Base-by-base conservation (phyloP, 23 red algal genomes). In the Chondrus crispus region DNA sequence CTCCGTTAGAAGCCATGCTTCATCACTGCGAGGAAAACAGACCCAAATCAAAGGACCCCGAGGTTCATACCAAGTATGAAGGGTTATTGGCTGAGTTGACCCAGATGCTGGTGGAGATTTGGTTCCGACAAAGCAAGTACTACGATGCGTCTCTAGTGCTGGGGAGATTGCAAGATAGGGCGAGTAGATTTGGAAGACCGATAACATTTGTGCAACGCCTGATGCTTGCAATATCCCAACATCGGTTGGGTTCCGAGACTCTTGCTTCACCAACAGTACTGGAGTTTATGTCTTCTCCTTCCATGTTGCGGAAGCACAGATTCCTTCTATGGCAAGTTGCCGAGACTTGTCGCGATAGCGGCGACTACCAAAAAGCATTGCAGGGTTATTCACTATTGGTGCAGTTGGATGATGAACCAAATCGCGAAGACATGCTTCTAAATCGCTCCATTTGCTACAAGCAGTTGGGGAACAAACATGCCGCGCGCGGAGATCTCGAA, bases 241-340 rank as follows among this genome's bases (percentile, higher is more conserved):
- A 88, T 69, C 83, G 92, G 12, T 46, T 86, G 41, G 82, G 72
- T 22, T 94, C 92, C 32, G 46, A 53, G 36, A 54, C 73, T 0
- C 62, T 88, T 12, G 92, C 92, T 36, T 68, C 63, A 13, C 47
- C 74, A 6, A 81, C 84, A 3, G 78, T 94, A 37, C 58, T 46
- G 22, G 92, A 94, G 39, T 82, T 94, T 43, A 62, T 94, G 72
- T 53, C 82, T 22, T 87, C 82, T 2, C 74, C 84, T 9, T 62
- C 81, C 14, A 62, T 54, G 24, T 36, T 80, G n/a, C 70, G 71
- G 1, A 64, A 85, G 18, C 80, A 94, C 45, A 47, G 49, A 35
- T 40, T 87, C 24, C 32, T 94, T 35, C 54, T 94, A 26, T 87
- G 83, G 82, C 74, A 94, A 44, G 74, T 94, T 44, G 92, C 92